These are phyloP conservation scores for Lophiotrema nucula DNA, from an alignment of 495 filamentous ascomycete species.

Conservation along the genomic window DNA sequence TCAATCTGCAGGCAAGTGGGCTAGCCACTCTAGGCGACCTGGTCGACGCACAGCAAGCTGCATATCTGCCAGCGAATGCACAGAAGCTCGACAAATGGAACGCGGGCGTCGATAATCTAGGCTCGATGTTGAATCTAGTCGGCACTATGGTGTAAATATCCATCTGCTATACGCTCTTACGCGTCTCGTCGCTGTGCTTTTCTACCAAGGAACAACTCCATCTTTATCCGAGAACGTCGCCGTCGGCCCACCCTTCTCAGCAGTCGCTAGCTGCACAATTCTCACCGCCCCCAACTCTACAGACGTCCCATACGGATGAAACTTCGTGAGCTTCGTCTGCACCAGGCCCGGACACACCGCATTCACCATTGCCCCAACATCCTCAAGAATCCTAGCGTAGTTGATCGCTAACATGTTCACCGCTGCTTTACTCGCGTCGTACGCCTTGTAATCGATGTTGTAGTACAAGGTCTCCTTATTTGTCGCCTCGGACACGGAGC, in stretches of 20 bases:
- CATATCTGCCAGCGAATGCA: background rate
- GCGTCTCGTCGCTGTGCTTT: background rate
- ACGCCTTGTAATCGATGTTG: conserved; percentile 15
- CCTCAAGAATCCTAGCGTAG: conserved; percentile 2
- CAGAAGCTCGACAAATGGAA: background rate
- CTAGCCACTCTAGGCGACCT: background rate
- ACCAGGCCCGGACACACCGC: conserved; percentile 16
- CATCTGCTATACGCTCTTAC: background rate
- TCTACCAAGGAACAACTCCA: conserved; percentile 4
- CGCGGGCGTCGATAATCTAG: background rate
- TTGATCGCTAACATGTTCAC: conserved; percentile 18
- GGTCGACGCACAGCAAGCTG: background rate
- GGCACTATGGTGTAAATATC: background rate
- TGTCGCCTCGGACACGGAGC: background rate
- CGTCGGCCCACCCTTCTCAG: background rate
- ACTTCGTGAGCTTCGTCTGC: background rate
- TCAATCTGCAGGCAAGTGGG: background rate
- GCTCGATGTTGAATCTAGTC: background rate
- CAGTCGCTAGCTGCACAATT: conserved; percentile 9
- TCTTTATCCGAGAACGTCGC: conserved; percentile 11
- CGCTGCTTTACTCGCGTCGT: conserved; percentile 23
- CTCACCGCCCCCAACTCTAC: conserved; percentile 3
- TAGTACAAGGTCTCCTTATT: conserved; percentile 6
- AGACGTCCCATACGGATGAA: background rate
- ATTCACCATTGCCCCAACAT: conserved; percentile 6